A percentile compares a stretch with the other conserved stretches of the same genome.
phyloP scores from a whole-genome alignment of 805 yeast genomes.

The Saccharomyces eubayanus region DNA sequence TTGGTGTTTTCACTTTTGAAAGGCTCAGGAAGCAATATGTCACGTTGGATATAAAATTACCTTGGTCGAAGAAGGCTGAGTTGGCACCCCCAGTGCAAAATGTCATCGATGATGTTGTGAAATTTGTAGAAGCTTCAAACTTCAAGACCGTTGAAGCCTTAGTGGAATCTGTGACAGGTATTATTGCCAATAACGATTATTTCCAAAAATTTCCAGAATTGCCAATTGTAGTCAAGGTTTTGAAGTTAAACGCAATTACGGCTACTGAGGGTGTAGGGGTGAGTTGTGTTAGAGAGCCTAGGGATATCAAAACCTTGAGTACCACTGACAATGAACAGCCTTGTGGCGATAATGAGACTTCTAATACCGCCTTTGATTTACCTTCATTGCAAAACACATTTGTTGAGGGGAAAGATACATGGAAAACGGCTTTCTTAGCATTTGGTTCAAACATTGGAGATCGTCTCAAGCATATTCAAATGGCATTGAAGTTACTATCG shows the following conservation, averaged over 20 bases:
- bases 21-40: slow-evolving; percentile 75
- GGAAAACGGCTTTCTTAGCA: slow-evolving; percentile 56
- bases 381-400: slow-evolving; percentile 22
- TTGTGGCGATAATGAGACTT: slow-evolving; percentile 1
- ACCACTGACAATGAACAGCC: neutral
- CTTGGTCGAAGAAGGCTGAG: slow-evolving; percentile 26
- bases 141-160: slow-evolving; percentile 93
- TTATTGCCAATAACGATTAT: slow-evolving; percentile 37
- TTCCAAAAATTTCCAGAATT: slow-evolving; percentile 34
- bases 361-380: slow-evolving; percentile 27
- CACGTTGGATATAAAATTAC: slow-evolving; percentile 44
- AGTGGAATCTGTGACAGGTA: slow-evolving; percentile 60
- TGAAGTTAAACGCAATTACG: slow-evolving; percentile 83
- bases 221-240: slow-evolving; percentile 49
- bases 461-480: slow-evolving; percentile 50
- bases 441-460: slow-evolving; percentile 87
- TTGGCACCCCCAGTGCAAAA: slow-evolving; percentile 25
- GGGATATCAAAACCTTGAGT: slow-evolving; percentile 28
- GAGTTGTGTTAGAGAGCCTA: slow-evolving; percentile 44
- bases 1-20: slow-evolving; percentile 91
- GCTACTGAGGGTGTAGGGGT: slow-evolving; percentile 90
- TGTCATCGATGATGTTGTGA: slow-evolving; percentile 42
- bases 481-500: slow-evolving; percentile 40
- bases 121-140: slow-evolving; percentile 65
- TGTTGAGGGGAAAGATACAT: neutral